A percentile compares a stretch with the other conserved stretches of the same genome.
Evolutionary conservation across 176 grass and related monocot species (phyloP).

Genomic region (Carex parvula): DNA sequence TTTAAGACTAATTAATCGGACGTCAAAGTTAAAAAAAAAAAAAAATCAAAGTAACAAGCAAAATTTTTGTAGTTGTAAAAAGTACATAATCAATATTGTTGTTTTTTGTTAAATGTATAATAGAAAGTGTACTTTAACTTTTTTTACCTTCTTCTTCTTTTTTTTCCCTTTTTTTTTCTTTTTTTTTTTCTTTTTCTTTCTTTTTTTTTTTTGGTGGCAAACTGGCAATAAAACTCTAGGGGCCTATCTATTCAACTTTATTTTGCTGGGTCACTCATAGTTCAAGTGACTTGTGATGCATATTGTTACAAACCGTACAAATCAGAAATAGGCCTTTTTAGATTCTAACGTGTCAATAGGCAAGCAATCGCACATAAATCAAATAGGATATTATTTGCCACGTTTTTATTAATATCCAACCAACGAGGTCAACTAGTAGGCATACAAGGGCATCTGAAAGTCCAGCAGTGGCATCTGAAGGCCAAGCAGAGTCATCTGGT

Average conservation of each 20-base stretch:
- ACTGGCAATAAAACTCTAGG: no score
- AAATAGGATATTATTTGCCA: background rate
- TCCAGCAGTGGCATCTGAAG: no score
- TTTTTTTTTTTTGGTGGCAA: background rate
- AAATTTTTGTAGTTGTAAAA: background rate
- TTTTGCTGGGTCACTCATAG: background rate
- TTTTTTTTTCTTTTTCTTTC: background rate
- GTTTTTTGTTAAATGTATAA: background rate
- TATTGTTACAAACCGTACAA: background rate
- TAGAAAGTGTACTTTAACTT: background rate
- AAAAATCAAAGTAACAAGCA: background rate
- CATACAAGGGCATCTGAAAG: no score
- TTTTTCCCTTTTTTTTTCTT: no score
- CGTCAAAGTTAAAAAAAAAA: background rate
- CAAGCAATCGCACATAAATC: background rate
- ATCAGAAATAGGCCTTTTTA: background rate
- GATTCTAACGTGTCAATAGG: background rate
- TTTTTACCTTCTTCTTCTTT: background rate
- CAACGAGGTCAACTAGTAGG: no score
- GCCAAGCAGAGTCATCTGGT: no score
- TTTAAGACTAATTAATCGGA: background rate
- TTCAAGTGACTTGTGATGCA: background rate
- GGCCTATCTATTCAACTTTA: background rate
- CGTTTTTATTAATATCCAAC: no score
- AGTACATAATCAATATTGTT: background rate